These are phyloP conservation scores for Sphagnum fallax DNA, from an alignment of 228 moss, liverwort and hornwort genomes.

Conservation along the genomic window DNA sequence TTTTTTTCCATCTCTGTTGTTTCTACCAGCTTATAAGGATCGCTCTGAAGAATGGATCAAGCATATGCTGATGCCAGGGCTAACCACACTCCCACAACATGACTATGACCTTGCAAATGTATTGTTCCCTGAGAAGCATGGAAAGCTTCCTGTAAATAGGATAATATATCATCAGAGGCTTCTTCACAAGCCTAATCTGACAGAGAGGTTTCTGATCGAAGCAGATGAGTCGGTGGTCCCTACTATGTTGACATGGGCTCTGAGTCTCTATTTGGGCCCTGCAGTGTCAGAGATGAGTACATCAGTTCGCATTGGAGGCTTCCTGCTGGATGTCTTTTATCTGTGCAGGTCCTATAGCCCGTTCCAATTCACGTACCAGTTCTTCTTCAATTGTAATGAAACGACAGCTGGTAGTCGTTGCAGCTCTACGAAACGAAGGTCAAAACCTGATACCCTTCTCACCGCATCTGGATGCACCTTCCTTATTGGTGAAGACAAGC, in stretches of 20 bases:
- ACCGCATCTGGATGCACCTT: constrained; percentile 8
- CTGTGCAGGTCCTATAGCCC: not conserved
- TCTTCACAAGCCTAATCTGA: not conserved
- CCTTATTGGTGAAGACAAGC: constrained; percentile 9
- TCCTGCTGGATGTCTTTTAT: not conserved
- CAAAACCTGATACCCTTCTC: constrained; percentile 8
- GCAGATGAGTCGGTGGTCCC: constrained; percentile 6
- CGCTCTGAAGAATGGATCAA: constrained; percentile 2
- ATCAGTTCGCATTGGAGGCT: not conserved
- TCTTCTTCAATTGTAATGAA: constrained; percentile 1
- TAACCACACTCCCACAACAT: not conserved
- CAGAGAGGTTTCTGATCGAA: not conserved
- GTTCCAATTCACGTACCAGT: not conserved
- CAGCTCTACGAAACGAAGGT: not conserved
- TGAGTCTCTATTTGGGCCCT: not conserved
- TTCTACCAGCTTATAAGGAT: not conserved
- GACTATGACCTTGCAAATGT: constrained; percentile 1
- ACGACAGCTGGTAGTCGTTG: not conserved
- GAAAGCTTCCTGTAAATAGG: constrained; percentile 7
- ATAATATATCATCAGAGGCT: not conserved
- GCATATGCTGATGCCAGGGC: not conserved
- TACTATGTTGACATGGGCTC: not conserved
- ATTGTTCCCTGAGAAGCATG: constrained; percentile 6
- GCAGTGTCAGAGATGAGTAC: constrained; percentile 1
- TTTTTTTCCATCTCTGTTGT: too few species aligned